Evolutionary conservation across 768 basidiomycete genomes (phyloP).

Genomic region (Agrocybe chaxingu): DNA sequence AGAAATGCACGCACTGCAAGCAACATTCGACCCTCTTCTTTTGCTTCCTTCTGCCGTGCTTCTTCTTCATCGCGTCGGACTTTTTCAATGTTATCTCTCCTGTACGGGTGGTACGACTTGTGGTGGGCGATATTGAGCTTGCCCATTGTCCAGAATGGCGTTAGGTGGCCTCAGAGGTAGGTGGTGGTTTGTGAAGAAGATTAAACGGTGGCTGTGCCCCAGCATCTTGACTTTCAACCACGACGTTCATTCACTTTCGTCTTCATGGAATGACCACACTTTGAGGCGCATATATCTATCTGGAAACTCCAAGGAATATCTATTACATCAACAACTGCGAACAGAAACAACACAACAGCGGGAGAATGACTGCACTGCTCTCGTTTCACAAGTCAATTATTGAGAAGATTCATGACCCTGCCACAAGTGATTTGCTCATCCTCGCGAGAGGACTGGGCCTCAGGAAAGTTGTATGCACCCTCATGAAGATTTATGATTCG

Average conservation of each 20-base stretch:
- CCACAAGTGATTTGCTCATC: conserved; percentile 68
- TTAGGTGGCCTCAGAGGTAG: not conserved
- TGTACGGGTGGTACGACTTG: conserved; percentile 87
- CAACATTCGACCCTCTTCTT: conserved; percentile 63
- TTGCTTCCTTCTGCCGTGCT: conserved; percentile 60
- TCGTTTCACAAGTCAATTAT: conserved; percentile 69
- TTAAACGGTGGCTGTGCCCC: not conserved
- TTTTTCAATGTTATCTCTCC: conserved; percentile 79
- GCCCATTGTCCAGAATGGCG: conserved; percentile 48
- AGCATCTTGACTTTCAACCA: conserved; percentile 3
- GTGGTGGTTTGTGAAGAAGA: not conserved
- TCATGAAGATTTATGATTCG: conserved; percentile 91
- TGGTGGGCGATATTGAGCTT: conserved; percentile 89
- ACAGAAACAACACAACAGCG: not conserved
- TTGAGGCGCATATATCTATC: too few relatives aligned
- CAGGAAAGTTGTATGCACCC: conserved; percentile 75
- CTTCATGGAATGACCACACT: too few relatives aligned
- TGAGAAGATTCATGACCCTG: conserved; percentile 69
- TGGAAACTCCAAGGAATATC: too few relatives aligned
- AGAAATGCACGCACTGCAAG: conserved; percentile 55
- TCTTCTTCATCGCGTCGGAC: conserved; percentile 83
- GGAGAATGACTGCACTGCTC: conserved; percentile 47
- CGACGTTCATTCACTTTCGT: not conserved
- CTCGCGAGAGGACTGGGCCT: conserved; percentile 91
- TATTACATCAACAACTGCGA: too few relatives aligned